phyloP scores from a whole-genome alignment of 208 protist species.

The Acanthamoeba healyi region DNA sequence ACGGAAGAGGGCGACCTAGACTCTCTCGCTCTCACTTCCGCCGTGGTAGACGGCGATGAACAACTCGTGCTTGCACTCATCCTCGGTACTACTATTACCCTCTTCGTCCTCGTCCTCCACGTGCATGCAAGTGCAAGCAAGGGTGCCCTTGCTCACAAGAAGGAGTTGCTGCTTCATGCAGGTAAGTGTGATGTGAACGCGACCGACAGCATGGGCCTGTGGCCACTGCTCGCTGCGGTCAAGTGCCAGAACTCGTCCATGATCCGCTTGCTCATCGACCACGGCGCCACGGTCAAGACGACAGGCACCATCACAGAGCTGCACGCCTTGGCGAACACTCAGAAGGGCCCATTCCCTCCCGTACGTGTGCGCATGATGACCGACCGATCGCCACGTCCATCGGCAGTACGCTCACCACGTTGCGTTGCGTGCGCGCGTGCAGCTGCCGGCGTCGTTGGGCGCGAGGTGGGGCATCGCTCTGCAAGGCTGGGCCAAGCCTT shows the following conservation, averaged over 20 bases:
- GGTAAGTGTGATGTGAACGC: not conserved
- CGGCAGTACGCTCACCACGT: not conserved
- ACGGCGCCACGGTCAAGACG: not conserved
- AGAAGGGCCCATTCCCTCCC: constrained; percentile 12
- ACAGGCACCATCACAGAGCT: not conserved
- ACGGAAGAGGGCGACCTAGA: too few relatives aligned
- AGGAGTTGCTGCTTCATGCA: too few relatives aligned
- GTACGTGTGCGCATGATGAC: too few relatives aligned
- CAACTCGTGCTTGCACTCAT: not conserved
- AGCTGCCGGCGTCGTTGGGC: not conserved
- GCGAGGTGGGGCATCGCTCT: not conserved
- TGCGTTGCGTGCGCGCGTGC: not conserved
- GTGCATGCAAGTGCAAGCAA: not conserved
- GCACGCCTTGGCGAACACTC: not conserved
- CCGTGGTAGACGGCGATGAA: not conserved
- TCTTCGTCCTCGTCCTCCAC: too few relatives aligned
- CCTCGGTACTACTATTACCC: not conserved
- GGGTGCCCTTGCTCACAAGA: not conserved
- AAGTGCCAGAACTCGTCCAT: not conserved
- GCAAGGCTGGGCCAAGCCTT: not conserved
- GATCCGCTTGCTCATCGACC: constrained; percentile 3
- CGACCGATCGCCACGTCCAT: too few relatives aligned
- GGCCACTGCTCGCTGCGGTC: constrained; percentile 16
- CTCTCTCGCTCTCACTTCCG: not conserved
- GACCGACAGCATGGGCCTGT: not conserved